Base-by-base conservation (phyloP, 2,329 filamentous ascomycete species). In the Fusarium citri region DNA sequence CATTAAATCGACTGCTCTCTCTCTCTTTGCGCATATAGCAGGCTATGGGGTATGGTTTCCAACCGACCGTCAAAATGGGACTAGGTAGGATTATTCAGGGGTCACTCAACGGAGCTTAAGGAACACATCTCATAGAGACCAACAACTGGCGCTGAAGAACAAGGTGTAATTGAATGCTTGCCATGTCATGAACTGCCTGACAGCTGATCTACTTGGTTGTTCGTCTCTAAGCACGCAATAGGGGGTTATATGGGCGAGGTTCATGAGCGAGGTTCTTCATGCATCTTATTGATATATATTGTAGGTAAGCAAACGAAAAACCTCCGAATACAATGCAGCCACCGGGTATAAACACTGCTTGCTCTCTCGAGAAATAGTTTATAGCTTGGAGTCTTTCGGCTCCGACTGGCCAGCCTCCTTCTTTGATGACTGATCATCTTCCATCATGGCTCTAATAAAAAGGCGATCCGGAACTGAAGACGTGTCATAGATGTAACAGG, bases 401-500 rank as follows among this genome's bases (percentile, higher is more conserved):
- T 40, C 48, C 12, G 63, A 55, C 22, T 55, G 31, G 16, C n/a
- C 43, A 15, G 30, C 25, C n/a, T 15, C 47, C 23, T 46, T 49
- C 42, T 31, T 26, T 45, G 42, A 31, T 18, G 30, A 15, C 55
- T 45, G 57, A 12, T n/a, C 45, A 16, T 45, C 23, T 22, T 49
- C 48, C 25, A 30, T 23, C 15, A 48, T 25, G 28, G 62, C 40
- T 25, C 43, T 49, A 18, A 66, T 41, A 8, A 66, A 6, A 2
- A 66, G 55, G 8, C 61, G 63, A 45, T 66, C 63, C 7, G 25
- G 42, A 15, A 66, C 14, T n/a, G 51, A 61, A 10, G 43, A 37
- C 1, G 42, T 66, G 18, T 69, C 56, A 42, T 62, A 5, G 23
- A 69, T 61, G 18, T 25, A 66, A 18, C 6, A 15, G 10, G 20